A percentile compares a stretch with the other conserved stretches of the same genome.
phyloP scores from a whole-genome alignment of 306 rosid genomes.

The Rosa multiflora region DNA sequence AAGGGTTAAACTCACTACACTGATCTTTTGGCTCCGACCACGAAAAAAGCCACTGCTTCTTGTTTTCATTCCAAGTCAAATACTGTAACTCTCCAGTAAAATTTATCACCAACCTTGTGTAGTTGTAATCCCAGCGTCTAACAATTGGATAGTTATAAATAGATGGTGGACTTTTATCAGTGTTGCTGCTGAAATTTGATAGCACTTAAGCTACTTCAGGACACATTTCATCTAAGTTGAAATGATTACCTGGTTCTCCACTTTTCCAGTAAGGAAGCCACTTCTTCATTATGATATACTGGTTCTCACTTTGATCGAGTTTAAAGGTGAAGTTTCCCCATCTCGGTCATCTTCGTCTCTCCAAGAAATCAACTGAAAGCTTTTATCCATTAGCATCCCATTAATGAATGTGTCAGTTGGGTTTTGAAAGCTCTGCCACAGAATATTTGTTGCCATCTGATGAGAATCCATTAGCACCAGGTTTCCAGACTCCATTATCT shows the following conservation, averaged over 20 bases:
- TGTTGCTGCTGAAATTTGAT: background rate
- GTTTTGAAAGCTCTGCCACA: slow-evolving; percentile 50
- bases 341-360: background rate
- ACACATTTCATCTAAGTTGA: background rate
- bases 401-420: slow-evolving; percentile 58
- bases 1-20: slow-evolving; percentile 24
- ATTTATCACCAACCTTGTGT: slow-evolving; percentile 32
- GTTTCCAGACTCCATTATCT: slow-evolving; percentile 51
- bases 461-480: slow-evolving; percentile 13
- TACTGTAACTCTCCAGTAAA: slow-evolving; percentile 11
- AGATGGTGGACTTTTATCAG: too few species aligned
- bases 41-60: background rate
- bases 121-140: background rate
- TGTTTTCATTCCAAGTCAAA: background rate
- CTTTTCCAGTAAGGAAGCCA: slow-evolving; percentile 9
- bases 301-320: background rate
- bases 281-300: background rate
- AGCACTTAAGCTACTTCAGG: background rate
- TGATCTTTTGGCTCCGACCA: slow-evolving; percentile 11
- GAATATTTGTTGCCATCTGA: background rate
- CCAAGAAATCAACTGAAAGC: slow-evolving; percentile 33
- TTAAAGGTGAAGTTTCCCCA: slow-evolving; percentile 17
- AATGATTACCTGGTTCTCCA: background rate
- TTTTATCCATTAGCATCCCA: slow-evolving; percentile 35
- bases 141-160: too few species aligned